Evolutionary conservation across 176 grass and related monocot genomes (phyloP), one percentile per base, ranked within the genome.

Genomic region (Carex pumila): DNA sequence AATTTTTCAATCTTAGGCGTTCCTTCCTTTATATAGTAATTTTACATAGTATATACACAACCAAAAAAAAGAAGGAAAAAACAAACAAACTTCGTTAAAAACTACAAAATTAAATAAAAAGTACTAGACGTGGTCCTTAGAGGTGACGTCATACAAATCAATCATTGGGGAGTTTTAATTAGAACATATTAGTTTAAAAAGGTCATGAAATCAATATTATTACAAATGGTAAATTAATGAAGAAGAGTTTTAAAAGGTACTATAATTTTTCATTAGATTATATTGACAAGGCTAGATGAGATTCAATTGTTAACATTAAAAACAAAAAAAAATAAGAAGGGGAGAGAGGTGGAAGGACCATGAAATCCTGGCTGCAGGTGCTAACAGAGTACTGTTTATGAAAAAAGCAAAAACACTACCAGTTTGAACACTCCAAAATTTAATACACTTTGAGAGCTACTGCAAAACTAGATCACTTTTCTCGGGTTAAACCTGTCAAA

Each of bases 401-500:
- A 49, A 82, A 82, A 54, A 34, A 77, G 13, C 12, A 15, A 13
- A 32, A 77, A 77, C 25, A 32, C 29, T 77, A 56, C 73, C 50
- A 77, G 50, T 77, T 77, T 15, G 49, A 77, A 55, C 22, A 29
- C 22, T 17, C 2, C 12, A 47, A 83, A 50, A 54, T 64, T 83
- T 80, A 50, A 81, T 71, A 79, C 57, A 75, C 37, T 18, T 84
- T 63, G 73, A 60, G 15, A 21, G 71, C 31, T 75, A 60, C 53
- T 52, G 8, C 65, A 71, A 18, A 84, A 57, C 71, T 90, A 69
- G 19, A 3, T 78, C 8, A 3, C 55, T 10, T 32, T 86, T 22
- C 29, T 4, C 5, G 50, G 76, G 83, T 89, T 80, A 82, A 82
- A 18, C 85, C 89, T 91, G 87, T 55, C 61, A 84, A 61, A 52